Conservation (phyloP, 2,329 filamentous ascomycete species). For the Cladorrhinum sp. region DNA sequence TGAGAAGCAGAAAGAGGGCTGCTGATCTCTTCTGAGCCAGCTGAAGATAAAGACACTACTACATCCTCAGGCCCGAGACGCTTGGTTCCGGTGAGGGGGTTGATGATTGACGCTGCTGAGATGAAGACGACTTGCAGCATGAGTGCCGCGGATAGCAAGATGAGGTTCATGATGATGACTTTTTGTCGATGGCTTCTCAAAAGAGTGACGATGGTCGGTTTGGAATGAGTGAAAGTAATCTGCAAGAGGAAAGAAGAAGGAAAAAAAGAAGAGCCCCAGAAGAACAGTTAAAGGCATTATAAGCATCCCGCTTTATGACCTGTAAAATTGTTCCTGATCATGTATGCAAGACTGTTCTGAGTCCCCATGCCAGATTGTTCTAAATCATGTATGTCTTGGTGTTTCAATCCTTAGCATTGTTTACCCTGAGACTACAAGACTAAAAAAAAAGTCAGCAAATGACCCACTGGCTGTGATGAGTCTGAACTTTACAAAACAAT, state of each 20-base stretch:
- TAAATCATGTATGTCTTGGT: neutral
- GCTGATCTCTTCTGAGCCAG: too few relatives aligned
- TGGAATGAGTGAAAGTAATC: neutral
- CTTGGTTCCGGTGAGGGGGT: neutral
- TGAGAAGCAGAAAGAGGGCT: neutral
- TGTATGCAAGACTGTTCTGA: too few relatives aligned
- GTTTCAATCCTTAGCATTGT: conserved; percentile 5
- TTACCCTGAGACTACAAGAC: conserved; percentile 5
- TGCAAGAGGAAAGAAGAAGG: neutral
- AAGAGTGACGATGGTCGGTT: neutral
- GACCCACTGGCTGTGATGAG: neutral
- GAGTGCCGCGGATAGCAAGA: neutral
- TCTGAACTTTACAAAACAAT: neutral
- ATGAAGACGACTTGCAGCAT: neutral
- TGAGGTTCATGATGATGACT: neutral
- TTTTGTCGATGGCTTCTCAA: neutral
- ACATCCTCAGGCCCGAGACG: too few relatives aligned
- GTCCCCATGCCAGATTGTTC: too few relatives aligned
- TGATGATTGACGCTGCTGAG: neutral
- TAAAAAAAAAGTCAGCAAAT: neutral
- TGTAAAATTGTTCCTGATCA: neutral
- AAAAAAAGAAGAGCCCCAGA: too few relatives aligned
- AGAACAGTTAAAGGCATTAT: neutral
- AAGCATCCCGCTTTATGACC: neutral
- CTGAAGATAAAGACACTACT: too few relatives aligned